Evolutionary conservation across 1,139 yeast species (phyloP).

Genomic region (Trichomonascaceae sp.): DNA sequence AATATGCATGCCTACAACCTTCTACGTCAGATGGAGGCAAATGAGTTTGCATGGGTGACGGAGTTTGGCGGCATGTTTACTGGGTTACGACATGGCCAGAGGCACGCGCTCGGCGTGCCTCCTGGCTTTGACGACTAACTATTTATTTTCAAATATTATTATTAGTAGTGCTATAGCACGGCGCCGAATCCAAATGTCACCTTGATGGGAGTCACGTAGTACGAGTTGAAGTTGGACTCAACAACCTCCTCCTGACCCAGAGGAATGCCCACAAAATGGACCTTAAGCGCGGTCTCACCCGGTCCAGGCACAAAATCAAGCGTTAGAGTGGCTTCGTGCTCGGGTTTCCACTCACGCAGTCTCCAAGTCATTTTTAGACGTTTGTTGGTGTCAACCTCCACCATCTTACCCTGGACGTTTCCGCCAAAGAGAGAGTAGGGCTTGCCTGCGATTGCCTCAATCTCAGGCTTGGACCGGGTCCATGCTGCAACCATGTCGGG

Average conservation of each 20-base stretch:
- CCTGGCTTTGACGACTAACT: conserved; percentile 41
- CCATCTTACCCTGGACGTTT: conserved; percentile 61
- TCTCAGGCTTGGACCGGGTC: conserved; percentile 66
- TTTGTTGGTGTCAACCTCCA: conserved; percentile 44
- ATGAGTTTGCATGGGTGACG: conserved; percentile 59
- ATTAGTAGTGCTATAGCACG: conserved; percentile 15
- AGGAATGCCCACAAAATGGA: conserved; percentile 81
- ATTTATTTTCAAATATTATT: background rate
- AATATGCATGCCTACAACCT: conserved; percentile 68
- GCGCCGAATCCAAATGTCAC: conserved; percentile 76
- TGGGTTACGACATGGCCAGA: conserved; percentile 38
- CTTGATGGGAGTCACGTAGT: conserved; percentile 79
- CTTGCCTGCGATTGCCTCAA: conserved; percentile 50
- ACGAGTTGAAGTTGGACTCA: conserved; percentile 71
- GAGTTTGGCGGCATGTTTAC: conserved; percentile 58
- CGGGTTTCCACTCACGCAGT: conserved; percentile 73
- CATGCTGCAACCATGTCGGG: conserved; percentile 74
- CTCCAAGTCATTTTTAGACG: conserved; percentile 73
- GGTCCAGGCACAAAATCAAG: conserved; percentile 61
- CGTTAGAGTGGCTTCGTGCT: conserved; percentile 59
- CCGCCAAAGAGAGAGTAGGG: conserved; percentile 73
- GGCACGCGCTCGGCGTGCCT: conserved; percentile 82
- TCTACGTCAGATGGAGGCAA: conserved; percentile 54
- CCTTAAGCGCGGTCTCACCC: conserved; percentile 70
- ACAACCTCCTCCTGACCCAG: conserved; percentile 94